These are phyloP conservation scores for Irpex rosettiformis DNA, from an alignment of 1,284 basidiomycete species.

Conservation along the genomic window DNA sequence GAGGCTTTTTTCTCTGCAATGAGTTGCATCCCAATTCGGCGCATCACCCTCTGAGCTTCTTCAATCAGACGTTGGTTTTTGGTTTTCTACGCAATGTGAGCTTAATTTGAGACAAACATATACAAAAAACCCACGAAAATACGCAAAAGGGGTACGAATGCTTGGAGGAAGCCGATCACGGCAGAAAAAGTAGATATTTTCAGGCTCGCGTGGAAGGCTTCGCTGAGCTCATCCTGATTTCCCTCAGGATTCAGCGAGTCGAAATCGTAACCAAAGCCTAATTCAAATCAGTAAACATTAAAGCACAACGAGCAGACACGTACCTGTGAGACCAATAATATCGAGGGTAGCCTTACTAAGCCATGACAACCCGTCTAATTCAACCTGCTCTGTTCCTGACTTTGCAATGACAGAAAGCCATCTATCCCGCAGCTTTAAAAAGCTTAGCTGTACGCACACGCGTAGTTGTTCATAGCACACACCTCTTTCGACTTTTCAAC, in stretches of 20 bases:
- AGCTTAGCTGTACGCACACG: neutral
- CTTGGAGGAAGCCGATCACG: constrained; percentile 32
- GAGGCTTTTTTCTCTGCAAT: constrained; percentile 39
- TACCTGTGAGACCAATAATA: constrained; percentile 47
- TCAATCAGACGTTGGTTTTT: constrained; percentile 19
- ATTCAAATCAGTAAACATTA: neutral
- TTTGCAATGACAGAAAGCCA: constrained; percentile 20
- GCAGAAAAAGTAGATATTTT: constrained; percentile 19
- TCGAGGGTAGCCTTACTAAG: constrained; percentile 45
- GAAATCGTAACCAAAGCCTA: constrained; percentile 34
- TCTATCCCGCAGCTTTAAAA: constrained; percentile 26
- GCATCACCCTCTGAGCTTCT: constrained; percentile 27
- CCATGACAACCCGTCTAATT: constrained; percentile 39
- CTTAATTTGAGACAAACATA: neutral
- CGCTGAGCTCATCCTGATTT: constrained; percentile 42
- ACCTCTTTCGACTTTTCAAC: constrained; percentile 30
- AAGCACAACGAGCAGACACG: neutral
- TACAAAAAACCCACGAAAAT: constrained; percentile 33
- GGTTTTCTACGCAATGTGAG: constrained; percentile 25
- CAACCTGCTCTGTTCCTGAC: constrained; percentile 9
- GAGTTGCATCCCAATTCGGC: constrained; percentile 35
- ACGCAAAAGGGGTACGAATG: constrained; percentile 38
- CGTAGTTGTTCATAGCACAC: neutral
- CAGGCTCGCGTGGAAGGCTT: constrained; percentile 45
- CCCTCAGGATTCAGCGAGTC: constrained; percentile 38